Evolutionary conservation across 441 rosid genomes (phyloP).

Genomic region (Adansonia rubrostipa): DNA sequence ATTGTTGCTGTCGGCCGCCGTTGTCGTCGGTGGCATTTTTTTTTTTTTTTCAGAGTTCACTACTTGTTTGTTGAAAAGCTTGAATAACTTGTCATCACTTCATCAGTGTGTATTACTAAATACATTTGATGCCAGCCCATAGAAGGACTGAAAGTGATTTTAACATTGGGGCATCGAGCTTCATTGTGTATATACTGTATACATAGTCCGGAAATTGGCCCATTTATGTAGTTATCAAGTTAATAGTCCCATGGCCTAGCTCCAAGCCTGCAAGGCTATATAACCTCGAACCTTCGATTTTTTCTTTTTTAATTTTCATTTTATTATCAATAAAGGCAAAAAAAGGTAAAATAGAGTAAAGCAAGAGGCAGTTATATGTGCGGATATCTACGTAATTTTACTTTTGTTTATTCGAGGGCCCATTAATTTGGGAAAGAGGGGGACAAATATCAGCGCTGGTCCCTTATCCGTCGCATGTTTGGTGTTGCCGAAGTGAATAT

Average conservation of each 20-base stretch:
- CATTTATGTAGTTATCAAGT: not conserved
- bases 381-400: not conserved
- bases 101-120: not conserved
- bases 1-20: slow-evolving; percentile 24
- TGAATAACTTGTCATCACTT: not conserved
- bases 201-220: not conserved
- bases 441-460: not conserved
- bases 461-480: slow-evolving; percentile 5
- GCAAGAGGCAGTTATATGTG: not conserved
- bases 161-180: not conserved
- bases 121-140: not conserved
- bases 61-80: slow-evolving; percentile 11
- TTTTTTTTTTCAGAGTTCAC: not conserved
- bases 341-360: not conserved
- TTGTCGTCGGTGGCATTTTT: slow-evolving; percentile 30
- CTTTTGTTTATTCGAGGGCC: not conserved
- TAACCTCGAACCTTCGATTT: not conserved
- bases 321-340: too few relatives aligned
- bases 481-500: not conserved
- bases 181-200: not conserved
- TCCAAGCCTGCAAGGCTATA: not conserved
- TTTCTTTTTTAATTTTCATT: not conserved
- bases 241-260: not conserved
- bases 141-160: not conserved
- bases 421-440: not conserved